Evolutionary conservation across 1,284 basidiomycete species (phyloP).

Genomic region (Chondrostereum purpureum): DNA sequence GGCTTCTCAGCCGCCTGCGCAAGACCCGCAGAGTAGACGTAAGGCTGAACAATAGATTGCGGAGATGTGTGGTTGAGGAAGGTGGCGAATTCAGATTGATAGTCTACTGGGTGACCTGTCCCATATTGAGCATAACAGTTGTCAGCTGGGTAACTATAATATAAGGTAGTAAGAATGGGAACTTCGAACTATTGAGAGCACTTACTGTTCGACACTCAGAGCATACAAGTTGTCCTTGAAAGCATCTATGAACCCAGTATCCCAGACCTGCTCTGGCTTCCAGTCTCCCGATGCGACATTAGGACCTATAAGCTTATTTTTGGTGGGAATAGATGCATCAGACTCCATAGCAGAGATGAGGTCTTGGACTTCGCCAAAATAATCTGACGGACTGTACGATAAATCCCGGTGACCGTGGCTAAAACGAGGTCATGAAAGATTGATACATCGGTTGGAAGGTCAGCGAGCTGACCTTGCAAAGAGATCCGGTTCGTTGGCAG

Average conservation of each 20-base stretch:
- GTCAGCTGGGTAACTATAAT: conserved; percentile 45
- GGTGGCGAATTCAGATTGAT: conserved; percentile 46
- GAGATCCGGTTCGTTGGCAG: conserved; percentile 52
- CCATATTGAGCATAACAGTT: conserved; percentile 54
- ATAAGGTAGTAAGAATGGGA: not conserved
- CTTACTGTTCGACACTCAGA: conserved; percentile 43
- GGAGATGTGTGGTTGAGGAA: conserved; percentile 55
- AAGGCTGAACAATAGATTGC: conserved; percentile 36
- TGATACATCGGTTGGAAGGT: not conserved
- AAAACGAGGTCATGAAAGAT: not conserved
- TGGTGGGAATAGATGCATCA: conserved; percentile 34
- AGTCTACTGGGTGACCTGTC: conserved; percentile 31
- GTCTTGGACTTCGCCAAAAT: conserved; percentile 31
- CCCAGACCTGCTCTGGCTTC: conserved; percentile 46
- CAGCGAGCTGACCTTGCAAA: conserved; percentile 26
- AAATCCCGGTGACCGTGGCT: conserved; percentile 22
- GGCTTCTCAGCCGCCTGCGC: conserved; percentile 44
- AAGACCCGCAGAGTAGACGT: conserved; percentile 38
- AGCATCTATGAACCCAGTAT: conserved; percentile 40
- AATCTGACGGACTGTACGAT: conserved; percentile 26
- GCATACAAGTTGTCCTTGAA: conserved; percentile 30
- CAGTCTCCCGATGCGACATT: conserved; percentile 46
- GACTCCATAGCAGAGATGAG: conserved; percentile 32
- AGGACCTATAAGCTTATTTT: conserved; percentile 53
- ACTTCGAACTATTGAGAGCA: conserved; percentile 1